Base-by-base conservation (phyloP, 345 rosid species). In the Populus ilicifolia region DNA sequence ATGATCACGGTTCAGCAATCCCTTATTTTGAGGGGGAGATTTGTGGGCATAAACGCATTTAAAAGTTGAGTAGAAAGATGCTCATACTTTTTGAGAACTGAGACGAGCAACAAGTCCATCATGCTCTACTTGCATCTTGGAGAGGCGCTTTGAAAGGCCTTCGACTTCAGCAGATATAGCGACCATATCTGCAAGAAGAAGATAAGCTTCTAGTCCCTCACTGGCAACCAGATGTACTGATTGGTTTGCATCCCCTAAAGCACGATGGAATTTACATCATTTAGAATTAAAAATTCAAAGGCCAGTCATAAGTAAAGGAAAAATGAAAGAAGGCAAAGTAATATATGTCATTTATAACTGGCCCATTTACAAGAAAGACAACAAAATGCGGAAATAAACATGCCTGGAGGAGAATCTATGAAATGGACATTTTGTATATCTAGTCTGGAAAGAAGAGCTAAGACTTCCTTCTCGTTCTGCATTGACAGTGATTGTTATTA, bases 191-290 rank as follows among this genome's bases (percentile, higher is more conserved):
- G 94, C 88, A 67, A 96, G 97, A 16, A 98, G 98, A 68, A 96
- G 96, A 87, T 92, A 93, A 63, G 99, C 98, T 84, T 96, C 99
- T 64, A 96, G 88, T 69, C 98, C 99, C 84, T 96, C 96, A 76
- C 98, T 88, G 33, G 98, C 99, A 80, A 96, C 98, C 69, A 96
- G 82, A 83, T 96, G 99, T 54, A 96, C 93, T 12, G 97, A 96
- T 33, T 83, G 87, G 68, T 89, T 87, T 70, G 93, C 98, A 85
- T 93, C 90, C 81, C 81, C 98, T 95, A 84, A 80, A 77, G 73
- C 14, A 64, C 30, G 16, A 75, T n/a, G 63, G 66, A 76, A 78
- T 64, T 71, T 41, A 46, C 67, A 75, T 52, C 50, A 67, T 36
- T 67, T 25, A 71, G 41, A 69, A 33, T 43, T 69, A 41, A 41